phyloP scores from a whole-genome alignment of 257 asterid species.

The Capsicum chinense region DNA sequence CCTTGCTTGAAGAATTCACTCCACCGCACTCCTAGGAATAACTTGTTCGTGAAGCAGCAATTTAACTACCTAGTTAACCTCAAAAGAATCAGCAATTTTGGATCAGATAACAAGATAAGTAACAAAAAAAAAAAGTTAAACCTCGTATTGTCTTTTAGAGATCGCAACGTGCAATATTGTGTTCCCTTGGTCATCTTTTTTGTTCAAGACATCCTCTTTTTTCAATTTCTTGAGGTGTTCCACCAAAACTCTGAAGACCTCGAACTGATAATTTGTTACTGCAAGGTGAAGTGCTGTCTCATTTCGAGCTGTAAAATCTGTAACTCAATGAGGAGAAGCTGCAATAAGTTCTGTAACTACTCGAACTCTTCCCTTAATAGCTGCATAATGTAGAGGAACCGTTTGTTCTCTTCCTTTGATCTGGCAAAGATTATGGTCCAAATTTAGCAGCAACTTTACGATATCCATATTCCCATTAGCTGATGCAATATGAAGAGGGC shows the following conservation, averaged over 20 bases:
- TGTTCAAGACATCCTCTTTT: slow-evolving; percentile 37
- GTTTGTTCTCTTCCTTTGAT: slow-evolving; percentile 34
- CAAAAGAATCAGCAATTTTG: background rate
- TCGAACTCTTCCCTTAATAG: slow-evolving; percentile 32
- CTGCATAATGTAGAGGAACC: slow-evolving; percentile 42
- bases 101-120: background rate
- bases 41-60: slow-evolving; percentile 27
- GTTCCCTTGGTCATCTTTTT: slow-evolving; percentile 49
- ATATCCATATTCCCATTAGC: slow-evolving; percentile 38
- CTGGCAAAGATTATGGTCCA: slow-evolving; percentile 28
- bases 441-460: slow-evolving; percentile 31
- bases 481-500: slow-evolving; percentile 34
- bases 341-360: slow-evolving; percentile 35
- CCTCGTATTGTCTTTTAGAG: slow-evolving; percentile 40
- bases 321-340: slow-evolving; percentile 24
- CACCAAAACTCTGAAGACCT: slow-evolving; percentile 37
- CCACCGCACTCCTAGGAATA: slow-evolving; percentile 18
- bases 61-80: slow-evolving; percentile 22
- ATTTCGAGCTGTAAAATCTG: slow-evolving; percentile 35
- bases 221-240: background rate
- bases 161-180: slow-evolving; percentile 61
- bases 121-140: background rate
- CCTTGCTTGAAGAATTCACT: slow-evolving; percentile 37
- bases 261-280: slow-evolving; percentile 39
- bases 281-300: slow-evolving; percentile 42